A percentile compares a stretch with the other conserved stretches of the same genome.
phyloP scores from a whole-genome alignment of 2,329 filamentous ascomycete species.

The Nothophoma quercina region DNA sequence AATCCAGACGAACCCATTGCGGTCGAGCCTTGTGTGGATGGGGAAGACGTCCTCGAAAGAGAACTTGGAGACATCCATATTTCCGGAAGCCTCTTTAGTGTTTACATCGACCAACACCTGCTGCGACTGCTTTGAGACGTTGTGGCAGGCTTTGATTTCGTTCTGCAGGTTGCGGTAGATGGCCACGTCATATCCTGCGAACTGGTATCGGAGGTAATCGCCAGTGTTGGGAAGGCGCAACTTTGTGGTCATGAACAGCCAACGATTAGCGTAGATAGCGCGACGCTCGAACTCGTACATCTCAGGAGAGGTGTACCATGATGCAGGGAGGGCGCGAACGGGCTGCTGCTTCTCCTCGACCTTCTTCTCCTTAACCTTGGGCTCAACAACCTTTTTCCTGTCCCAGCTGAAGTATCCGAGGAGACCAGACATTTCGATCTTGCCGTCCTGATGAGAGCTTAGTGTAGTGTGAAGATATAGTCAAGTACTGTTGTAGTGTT shows the following conservation, averaged over 20 bases:
- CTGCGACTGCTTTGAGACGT: slow-evolving; percentile 50
- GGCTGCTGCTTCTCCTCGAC: slow-evolving; percentile 19
- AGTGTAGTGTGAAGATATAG: no score
- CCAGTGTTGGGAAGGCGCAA: slow-evolving; percentile 30
- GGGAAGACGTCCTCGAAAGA: slow-evolving; percentile 35
- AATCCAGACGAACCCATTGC: slow-evolving; percentile 35
- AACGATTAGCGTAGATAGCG: slow-evolving; percentile 53
- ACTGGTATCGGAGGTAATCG: slow-evolving; percentile 31
- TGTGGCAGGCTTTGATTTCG: slow-evolving; percentile 43
- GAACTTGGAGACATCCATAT: slow-evolving; percentile 43
- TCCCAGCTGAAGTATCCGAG: slow-evolving; percentile 18
- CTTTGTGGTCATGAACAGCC: slow-evolving; percentile 49
- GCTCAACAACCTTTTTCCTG: slow-evolving; percentile 3
- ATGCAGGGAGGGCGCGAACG: slow-evolving; percentile 50
- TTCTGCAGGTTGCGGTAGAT: slow-evolving; percentile 4
- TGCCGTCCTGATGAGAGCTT: no score
- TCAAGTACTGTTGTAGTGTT: background rate
- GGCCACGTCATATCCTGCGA: slow-evolving; percentile 43
- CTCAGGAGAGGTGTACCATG: slow-evolving; percentile 54
- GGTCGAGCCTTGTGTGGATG: slow-evolving; percentile 28
- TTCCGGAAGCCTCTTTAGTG: slow-evolving; percentile 50
- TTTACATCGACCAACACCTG: slow-evolving; percentile 38
- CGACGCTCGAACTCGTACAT: slow-evolving; percentile 58
- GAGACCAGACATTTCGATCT: slow-evolving; percentile 17
- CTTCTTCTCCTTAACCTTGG: slow-evolving; percentile 2